Conservation (phyloP, 495 filamentous ascomycete species). For the Hyaloscypha variabilis region DNA sequence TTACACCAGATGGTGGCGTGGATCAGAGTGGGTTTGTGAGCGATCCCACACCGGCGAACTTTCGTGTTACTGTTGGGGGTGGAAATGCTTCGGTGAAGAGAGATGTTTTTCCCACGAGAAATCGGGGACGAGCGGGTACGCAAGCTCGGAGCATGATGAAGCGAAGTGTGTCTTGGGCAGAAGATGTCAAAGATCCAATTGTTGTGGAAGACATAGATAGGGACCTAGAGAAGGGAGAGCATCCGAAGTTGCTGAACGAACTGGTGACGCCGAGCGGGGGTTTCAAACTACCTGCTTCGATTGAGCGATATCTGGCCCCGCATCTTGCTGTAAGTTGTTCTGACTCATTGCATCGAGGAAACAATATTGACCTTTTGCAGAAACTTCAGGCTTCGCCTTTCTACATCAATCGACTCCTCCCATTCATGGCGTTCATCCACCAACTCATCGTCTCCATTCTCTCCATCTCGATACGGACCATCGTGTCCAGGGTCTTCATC, state of each 20-base stretch:
- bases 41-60: constrained; percentile 54
- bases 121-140: no score
- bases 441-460: constrained; percentile 20
- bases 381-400: constrained; percentile 15
- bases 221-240: constrained; percentile 20
- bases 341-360: not conserved
- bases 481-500: constrained; percentile 26
- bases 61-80: constrained; percentile 68
- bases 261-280: not conserved
- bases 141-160: constrained; percentile 5
- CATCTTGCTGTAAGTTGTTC: constrained; percentile 14
- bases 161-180: constrained; percentile 8
- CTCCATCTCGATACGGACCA: constrained; percentile 21
- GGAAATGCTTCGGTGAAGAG: constrained; percentile 23
- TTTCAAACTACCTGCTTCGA: constrained; percentile 5
- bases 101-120: no score
- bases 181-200: constrained; percentile 9
- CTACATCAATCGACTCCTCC: constrained; percentile 14
- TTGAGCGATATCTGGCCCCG: constrained; percentile 9
- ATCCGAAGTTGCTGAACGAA: constrained; percentile 20
- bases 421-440: constrained; percentile 14
- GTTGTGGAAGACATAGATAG: not conserved
- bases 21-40: constrained; percentile 69
- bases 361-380: constrained; percentile 5
- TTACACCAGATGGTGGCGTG: constrained; percentile 53